Conservation (phyloP, 768 basidiomycete species). For the Saitozyma sp. region DNA sequence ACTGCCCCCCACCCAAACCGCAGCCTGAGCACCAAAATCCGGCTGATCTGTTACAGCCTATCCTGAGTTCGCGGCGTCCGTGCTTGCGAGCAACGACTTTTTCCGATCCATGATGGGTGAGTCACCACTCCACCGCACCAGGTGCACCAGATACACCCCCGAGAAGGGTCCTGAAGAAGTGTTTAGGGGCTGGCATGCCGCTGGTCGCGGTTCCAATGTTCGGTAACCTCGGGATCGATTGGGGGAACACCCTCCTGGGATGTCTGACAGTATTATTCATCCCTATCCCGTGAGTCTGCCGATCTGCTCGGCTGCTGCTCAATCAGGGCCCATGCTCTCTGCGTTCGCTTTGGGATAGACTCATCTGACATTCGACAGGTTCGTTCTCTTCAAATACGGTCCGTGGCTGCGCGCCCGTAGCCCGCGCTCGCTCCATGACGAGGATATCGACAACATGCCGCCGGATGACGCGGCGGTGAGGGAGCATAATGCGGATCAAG, state of each 20-base stretch:
- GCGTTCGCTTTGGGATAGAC: no score
- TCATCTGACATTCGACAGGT: slow-evolving; percentile 14
- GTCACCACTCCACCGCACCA: slow-evolving; percentile 1
- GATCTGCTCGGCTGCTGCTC: not conserved
- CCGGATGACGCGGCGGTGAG: not conserved
- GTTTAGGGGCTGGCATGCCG: slow-evolving; percentile 36
- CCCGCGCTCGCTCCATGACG: slow-evolving; percentile 28
- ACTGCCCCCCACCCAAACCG: no score
- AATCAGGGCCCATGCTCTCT: no score
- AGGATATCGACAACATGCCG: slow-evolving; percentile 19
- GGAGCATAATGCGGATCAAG: not conserved
- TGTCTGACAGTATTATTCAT: slow-evolving; percentile 49
- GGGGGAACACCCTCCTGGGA: slow-evolving; percentile 47
- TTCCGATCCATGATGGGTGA: slow-evolving; percentile 47
- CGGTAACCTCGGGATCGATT: slow-evolving; percentile 45
- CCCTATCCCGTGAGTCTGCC: slow-evolving; percentile 40
- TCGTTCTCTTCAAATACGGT: slow-evolving; percentile 26
- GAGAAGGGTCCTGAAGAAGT: slow-evolving; percentile 1
- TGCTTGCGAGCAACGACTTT: slow-evolving; percentile 52
- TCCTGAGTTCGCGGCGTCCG: slow-evolving; percentile 48
- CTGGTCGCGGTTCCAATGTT: slow-evolving; percentile 48
- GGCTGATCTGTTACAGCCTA: slow-evolving; percentile 29
- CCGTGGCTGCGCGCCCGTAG: slow-evolving; percentile 21
- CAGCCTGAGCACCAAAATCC: no score
- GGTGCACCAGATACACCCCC: slow-evolving; percentile 3